Evolutionary conservation across 2,329 filamentous ascomycete species (phyloP).

Genomic region (Xenoacremonium recifei): DNA sequence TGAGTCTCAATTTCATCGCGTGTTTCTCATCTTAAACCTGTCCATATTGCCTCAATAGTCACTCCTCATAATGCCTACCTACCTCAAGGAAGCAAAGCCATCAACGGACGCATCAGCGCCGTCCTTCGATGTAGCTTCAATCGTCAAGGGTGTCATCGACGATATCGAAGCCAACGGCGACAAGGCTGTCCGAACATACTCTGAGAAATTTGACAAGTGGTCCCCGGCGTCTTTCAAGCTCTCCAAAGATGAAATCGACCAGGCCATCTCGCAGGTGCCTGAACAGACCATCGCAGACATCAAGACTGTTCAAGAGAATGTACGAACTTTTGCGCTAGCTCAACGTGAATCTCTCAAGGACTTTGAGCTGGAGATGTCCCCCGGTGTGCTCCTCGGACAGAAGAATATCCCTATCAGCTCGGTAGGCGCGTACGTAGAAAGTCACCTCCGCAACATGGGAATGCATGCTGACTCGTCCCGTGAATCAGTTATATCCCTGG

Average conservation of each 20-base stretch:
- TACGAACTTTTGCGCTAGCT: slow-evolving; percentile 11
- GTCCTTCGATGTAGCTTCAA: slow-evolving; percentile 28
- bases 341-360: slow-evolving; percentile 7
- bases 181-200: slow-evolving; percentile 46
- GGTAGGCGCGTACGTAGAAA: neutral
- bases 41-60: neutral
- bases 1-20: no score
- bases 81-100: neutral
- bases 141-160: slow-evolving; percentile 48
- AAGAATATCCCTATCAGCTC: neutral
- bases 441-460: neutral
- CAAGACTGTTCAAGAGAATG: slow-evolving; percentile 19
- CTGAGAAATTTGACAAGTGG: slow-evolving; percentile 55
- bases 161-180: slow-evolving; percentile 47
- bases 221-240: slow-evolving; percentile 47
- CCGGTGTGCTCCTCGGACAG: neutral
- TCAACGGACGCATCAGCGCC: neutral
- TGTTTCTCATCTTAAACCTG: neutral
- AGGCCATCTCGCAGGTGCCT: slow-evolving; percentile 42
- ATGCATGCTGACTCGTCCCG: neutral
- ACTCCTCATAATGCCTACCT: neutral
- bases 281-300: slow-evolving; percentile 40
- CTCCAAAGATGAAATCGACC: slow-evolving; percentile 41
- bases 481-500: neutral
- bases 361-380: slow-evolving; percentile 12